These are phyloP conservation scores for Cryphonectria japonica DNA, from an alignment of 2,329 filamentous ascomycete genomes.

Conservation along the genomic window DNA sequence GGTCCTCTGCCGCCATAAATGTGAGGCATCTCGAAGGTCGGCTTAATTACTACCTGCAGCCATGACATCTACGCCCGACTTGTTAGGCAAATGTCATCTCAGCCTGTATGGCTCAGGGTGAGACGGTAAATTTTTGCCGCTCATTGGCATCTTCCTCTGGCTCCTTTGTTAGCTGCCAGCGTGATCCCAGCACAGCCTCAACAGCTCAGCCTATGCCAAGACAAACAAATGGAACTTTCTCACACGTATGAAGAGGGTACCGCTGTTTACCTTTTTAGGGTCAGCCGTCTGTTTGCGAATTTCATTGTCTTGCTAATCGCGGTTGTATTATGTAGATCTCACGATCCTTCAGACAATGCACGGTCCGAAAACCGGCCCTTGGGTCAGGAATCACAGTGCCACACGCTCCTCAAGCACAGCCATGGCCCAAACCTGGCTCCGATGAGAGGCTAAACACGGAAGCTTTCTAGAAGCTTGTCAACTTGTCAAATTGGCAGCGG, in stretches of 20 bases:
- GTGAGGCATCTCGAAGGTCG: constrained; percentile 14
- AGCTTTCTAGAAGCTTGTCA: constrained; percentile 21
- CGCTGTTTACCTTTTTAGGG: background rate
- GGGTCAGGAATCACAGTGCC: background rate
- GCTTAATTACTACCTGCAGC: constrained; percentile 8
- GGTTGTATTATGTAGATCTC: background rate
- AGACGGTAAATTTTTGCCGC: background rate
- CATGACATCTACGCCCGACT: constrained; percentile 21
- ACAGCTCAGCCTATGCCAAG: constrained; percentile 20
- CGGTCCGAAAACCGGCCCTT: background rate
- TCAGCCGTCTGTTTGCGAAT: background rate
- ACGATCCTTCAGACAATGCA: background rate
- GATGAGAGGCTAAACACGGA: constrained; percentile 10
- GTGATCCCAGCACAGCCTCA: constrained; percentile 27
- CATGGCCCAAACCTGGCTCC: background rate
- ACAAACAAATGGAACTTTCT: background rate
- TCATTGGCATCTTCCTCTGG: background rate
- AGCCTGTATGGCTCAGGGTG: background rate
- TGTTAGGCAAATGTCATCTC: constrained; percentile 9
- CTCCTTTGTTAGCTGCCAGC: constrained; percentile 7
- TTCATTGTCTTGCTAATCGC: background rate
- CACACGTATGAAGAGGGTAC: background rate
- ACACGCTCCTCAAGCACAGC: background rate
- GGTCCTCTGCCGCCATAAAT: background rate
- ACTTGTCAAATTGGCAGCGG: background rate